phyloP scores from a whole-genome alignment of 2,329 filamentous ascomycete species.

The Colletotrichum agaves region DNA sequence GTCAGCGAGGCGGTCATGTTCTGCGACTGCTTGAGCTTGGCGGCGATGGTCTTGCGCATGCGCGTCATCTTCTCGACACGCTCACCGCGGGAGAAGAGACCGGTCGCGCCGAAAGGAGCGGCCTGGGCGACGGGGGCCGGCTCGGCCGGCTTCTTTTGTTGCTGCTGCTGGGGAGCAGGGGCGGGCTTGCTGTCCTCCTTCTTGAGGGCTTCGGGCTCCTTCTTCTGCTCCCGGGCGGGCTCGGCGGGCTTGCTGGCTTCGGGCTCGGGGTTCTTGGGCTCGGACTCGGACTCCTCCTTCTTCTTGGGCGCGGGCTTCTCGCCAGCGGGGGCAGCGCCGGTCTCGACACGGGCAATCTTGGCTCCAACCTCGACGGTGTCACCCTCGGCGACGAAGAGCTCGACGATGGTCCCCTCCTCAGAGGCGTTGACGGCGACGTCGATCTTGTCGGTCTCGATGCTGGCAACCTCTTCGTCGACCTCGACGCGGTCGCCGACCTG shows the following conservation, averaged over 20 bases:
- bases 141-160: slow-evolving; percentile 22
- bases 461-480: slow-evolving; percentile 46
- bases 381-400: slow-evolving; percentile 46
- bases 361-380: slow-evolving; percentile 48
- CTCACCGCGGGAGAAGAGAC: slow-evolving; percentile 33
- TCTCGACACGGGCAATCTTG: slow-evolving; percentile 45
- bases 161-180: not conserved
- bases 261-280: slow-evolving; percentile 22
- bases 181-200: slow-evolving; percentile 34
- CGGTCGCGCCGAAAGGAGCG: slow-evolving; percentile 18
- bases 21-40: slow-evolving; percentile 74
- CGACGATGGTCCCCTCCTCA: slow-evolving; percentile 42
- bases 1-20: slow-evolving; percentile 77
- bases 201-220: slow-evolving; percentile 32
- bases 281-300: slow-evolving; percentile 39
- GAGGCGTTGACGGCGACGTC: slow-evolving; percentile 45
- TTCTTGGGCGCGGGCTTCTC: slow-evolving; percentile 31
- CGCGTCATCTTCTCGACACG: slow-evolving; percentile 58
- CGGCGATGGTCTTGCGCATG: slow-evolving; percentile 81
- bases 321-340: slow-evolving; percentile 37
- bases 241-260: slow-evolving; percentile 17
- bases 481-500: slow-evolving; percentile 46
- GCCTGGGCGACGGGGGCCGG: slow-evolving; percentile 1
- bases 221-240: slow-evolving; percentile 29
- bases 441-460: slow-evolving; percentile 49